phyloP scores from a whole-genome alignment of 352 stramenopile species.

The Phytophthora hybrid region DNA sequence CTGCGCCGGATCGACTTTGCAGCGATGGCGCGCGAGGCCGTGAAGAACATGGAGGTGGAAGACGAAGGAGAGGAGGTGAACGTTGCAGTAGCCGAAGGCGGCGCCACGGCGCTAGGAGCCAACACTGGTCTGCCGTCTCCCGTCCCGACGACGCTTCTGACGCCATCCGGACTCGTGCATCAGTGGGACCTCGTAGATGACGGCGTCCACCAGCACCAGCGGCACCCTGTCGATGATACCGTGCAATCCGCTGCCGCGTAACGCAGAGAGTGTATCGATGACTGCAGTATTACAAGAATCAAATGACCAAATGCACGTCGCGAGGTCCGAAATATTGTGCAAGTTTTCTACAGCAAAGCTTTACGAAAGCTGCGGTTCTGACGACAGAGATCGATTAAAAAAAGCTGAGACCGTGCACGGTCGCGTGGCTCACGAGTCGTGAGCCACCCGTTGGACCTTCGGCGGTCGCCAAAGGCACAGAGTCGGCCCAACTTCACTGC shows the following conservation, averaged over 20 bases:
- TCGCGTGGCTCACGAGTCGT: no score
- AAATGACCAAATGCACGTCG: no score
- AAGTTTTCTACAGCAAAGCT: no score
- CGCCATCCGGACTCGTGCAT: constrained; percentile 28
- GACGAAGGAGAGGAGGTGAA: constrained; percentile 35
- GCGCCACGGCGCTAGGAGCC: constrained; percentile 30
- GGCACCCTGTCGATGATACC: neutral
- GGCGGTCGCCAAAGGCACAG: no score
- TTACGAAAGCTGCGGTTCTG: no score
- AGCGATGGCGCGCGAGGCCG: constrained; percentile 30
- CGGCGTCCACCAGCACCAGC: constrained; percentile 19
- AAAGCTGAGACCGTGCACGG: no score
- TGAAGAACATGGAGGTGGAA: constrained; percentile 43
- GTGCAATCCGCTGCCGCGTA: constrained; percentile 1
- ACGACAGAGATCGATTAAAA: no score
- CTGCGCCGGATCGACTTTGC: constrained; percentile 34
- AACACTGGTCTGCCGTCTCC: constrained; percentile 37
- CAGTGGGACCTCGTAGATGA: constrained; percentile 39
- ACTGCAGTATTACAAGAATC: no score
- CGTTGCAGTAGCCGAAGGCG: constrained; percentile 31
- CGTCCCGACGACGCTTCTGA: constrained; percentile 37
- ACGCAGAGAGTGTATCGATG: neutral
- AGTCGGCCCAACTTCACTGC: no score
- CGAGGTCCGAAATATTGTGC: no score
- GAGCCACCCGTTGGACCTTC: no score